Evolutionary conservation across 371 early-diverging fungal genomes (phyloP).

Genomic region (Rhizopus microsporus): DNA sequence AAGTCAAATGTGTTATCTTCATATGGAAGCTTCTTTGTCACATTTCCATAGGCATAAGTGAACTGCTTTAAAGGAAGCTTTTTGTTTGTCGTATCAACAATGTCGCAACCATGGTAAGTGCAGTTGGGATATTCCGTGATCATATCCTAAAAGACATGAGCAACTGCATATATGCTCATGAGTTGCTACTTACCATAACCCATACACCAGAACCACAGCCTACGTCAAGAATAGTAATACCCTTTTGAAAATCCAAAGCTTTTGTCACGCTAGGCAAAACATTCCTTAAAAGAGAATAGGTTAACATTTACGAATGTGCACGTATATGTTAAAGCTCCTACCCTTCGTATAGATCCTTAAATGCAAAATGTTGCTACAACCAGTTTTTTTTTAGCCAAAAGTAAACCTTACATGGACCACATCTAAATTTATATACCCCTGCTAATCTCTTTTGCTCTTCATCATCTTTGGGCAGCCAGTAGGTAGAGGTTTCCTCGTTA

Average conservation of each 20-base stretch:
- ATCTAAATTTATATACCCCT: constrained; percentile 11
- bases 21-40: constrained; percentile 15
- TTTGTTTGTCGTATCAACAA: constrained; percentile 12
- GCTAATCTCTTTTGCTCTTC: constrained; percentile 28
- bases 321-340: constrained; percentile 1
- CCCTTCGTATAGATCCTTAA: constrained; percentile 29
- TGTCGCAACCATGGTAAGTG: constrained; percentile 21
- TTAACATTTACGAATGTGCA: not conserved
- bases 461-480: constrained; percentile 34
- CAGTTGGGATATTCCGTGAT: constrained; percentile 17
- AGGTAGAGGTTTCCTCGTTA: constrained; percentile 19
- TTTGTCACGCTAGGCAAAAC: not conserved
- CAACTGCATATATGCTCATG: not conserved
- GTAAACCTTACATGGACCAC: not conserved
- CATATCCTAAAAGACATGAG: constrained; percentile 13
- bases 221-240: constrained; percentile 40
- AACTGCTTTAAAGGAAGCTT: constrained; percentile 16
- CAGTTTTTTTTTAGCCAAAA: not conserved
- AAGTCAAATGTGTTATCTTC: constrained; percentile 27
- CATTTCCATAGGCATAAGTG: constrained; percentile 12
- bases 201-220: constrained; percentile 62
- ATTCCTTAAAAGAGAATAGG: constrained; percentile 11
- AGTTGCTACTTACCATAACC: constrained; percentile 36
- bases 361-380: constrained; percentile 39
- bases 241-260: constrained; percentile 6